Base-by-base conservation (phyloP, 441 rosid species). In the Mallotus repandus region DNA sequence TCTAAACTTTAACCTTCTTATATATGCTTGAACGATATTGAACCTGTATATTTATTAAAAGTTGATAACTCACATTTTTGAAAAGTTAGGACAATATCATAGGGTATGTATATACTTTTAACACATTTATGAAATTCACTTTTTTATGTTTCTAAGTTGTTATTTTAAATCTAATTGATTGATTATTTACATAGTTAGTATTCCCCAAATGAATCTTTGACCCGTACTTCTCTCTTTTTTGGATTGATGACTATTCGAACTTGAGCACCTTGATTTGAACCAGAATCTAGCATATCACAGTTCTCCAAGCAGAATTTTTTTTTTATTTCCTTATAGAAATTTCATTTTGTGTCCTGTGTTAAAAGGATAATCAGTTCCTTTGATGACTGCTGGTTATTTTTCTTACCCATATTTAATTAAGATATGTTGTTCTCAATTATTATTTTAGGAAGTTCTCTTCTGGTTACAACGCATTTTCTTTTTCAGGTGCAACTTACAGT, bases 401-500 rank as follows among this genome's bases (percentile, higher is more conserved):
- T 12, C 19, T 10, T 49, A 11, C n/a, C 19, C 49, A 48, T 21
- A 4, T 68, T 56, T 58, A 52, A 60, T 75, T 66, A 19, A 4
- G 45, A 67, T 46, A 9, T 19, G 43, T 25, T 67, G 25, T 57
- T 48, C 53, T 68, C 60, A 11, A 58, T 53, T 32, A 9, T 61
- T 53, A 25, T 69, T 69, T 76, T 32, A 46, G 22, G 66, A 65
- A 78, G 61, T 61, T 21, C 46, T 61, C 43, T 60, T 54, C 61
- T 66, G 35, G 70, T 69, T 49, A 25, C 63, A 59, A 46, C 29
- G 63, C 62, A 14, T 7, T 74, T 69, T 60, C 46, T 18, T 43
- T 74, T 70, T 77, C 82, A 96, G 99, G 98, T 94, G 80, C 90
- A 91, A 86, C 90, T 92, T 63, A 85, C 84, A 12, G 97, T 96